Evolutionary conservation across 1,284 basidiomycete species (phyloP).

Genomic region (Sporisorium graminicola): DNA sequence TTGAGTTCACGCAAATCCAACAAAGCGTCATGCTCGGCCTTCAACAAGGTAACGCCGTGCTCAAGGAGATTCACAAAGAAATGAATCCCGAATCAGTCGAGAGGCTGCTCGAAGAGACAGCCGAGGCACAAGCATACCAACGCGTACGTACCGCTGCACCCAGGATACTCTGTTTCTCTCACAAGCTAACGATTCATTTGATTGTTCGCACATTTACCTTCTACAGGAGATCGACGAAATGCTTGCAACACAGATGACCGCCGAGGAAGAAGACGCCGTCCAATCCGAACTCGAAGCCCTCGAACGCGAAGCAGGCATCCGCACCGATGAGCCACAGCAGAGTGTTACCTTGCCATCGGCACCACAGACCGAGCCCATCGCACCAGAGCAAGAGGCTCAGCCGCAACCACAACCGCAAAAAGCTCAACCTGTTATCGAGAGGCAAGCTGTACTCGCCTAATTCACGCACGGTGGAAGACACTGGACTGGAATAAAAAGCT

Average conservation of each 20-base stretch:
- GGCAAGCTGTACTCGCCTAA: conserved; percentile 35
- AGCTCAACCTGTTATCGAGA: conserved; percentile 16
- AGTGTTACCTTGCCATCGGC: conserved; percentile 31
- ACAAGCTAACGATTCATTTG: too few species aligned
- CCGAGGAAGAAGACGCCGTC: conserved; percentile 94
- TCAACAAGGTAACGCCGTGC: conserved; percentile 90
- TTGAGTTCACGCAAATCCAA: conserved; percentile 95
- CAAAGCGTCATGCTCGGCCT: conserved; percentile 91
- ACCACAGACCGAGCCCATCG: conserved; percentile 42
- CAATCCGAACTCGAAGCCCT: conserved; percentile 76
- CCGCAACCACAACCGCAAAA: conserved; percentile 18
- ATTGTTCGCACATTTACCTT: neutral
- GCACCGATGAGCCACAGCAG: conserved; percentile 19
- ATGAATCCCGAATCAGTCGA: conserved; percentile 94
- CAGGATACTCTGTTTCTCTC: too few species aligned
- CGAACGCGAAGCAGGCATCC: conserved; percentile 44
- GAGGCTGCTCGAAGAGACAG: conserved; percentile 88
- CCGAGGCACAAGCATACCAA: conserved; percentile 92
- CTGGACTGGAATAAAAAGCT: neutral
- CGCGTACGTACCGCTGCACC: conserved; percentile 76
- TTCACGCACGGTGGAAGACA: neutral
- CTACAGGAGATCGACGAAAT: conserved; percentile 89
- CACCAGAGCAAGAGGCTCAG: conserved; percentile 16
- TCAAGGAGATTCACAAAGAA: conserved; percentile 93
- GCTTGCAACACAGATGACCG: conserved; percentile 82